Evolutionary conservation across 805 yeast genomes (phyloP).

Genomic region (Candida cerambycidarum): DNA sequence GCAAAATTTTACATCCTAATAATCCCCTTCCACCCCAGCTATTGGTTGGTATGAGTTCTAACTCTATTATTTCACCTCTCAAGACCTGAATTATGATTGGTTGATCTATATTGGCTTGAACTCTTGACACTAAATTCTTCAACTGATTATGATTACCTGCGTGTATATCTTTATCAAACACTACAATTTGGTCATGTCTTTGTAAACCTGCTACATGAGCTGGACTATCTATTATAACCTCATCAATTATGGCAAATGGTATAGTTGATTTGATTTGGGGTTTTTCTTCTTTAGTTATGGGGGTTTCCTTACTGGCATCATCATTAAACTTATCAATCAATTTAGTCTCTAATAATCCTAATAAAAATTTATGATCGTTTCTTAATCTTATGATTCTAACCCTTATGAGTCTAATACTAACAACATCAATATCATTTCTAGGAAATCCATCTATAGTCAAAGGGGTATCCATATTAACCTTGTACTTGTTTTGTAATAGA

Average conservation of each 20-base stretch:
- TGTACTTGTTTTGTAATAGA: conserved; percentile 41
- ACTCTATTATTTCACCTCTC: conserved; percentile 24
- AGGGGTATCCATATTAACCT: conserved; percentile 62
- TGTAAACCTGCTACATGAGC: conserved; percentile 53
- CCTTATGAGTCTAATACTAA: conserved; percentile 59
- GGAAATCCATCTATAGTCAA: conserved; percentile 86
- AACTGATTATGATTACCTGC: conserved; percentile 57
- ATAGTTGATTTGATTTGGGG: conserved; percentile 15
- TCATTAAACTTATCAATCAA: conserved; percentile 44
- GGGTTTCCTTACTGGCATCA: background rate
- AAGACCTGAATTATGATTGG: conserved; percentile 26
- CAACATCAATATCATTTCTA: conserved; percentile 76
- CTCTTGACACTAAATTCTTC: conserved; percentile 42
- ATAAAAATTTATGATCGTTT: conserved; percentile 62
- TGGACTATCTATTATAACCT: conserved; percentile 56
- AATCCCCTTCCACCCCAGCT: conserved; percentile 68
- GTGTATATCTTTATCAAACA: conserved; percentile 51
- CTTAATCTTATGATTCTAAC: conserved; percentile 63
- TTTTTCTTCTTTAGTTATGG: background rate
- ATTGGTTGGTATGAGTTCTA: conserved; percentile 43
- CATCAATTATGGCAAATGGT: conserved; percentile 58
- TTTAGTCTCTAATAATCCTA: conserved; percentile 46
- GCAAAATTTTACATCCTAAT: conserved; percentile 63
- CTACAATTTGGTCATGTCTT: conserved; percentile 52
- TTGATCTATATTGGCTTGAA: conserved; percentile 35